Percentiles rank a stretch among this genome's conserved stretches.
phyloP scores from a whole-genome alignment of 805 yeast species.

The Candida palmyrensis region DNA sequence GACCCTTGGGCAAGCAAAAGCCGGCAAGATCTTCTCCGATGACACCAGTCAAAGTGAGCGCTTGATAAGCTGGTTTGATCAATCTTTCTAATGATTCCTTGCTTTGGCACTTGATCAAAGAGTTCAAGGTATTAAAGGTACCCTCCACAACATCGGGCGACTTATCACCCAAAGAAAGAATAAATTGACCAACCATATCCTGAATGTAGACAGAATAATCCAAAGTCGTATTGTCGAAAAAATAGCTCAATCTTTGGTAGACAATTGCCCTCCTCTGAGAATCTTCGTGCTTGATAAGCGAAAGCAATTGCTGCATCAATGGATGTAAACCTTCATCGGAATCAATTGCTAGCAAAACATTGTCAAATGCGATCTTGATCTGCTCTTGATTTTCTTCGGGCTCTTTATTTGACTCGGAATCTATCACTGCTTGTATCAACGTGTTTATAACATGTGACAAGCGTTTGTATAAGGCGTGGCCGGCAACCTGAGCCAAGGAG shows the following conservation, averaged over 20 bases:
- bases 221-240: slow-evolving; percentile 59
- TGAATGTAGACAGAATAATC: slow-evolving; percentile 70
- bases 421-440: slow-evolving; percentile 56
- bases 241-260: slow-evolving; percentile 62
- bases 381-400: slow-evolving; percentile 36
- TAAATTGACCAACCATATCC: slow-evolving; percentile 69
- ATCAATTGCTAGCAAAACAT: slow-evolving; percentile 66
- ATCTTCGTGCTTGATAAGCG: slow-evolving; percentile 75
- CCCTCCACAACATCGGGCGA: slow-evolving; percentile 58
- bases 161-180: slow-evolving; percentile 67
- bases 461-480: slow-evolving; percentile 69
- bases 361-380: slow-evolving; percentile 54
- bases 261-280: slow-evolving; percentile 56
- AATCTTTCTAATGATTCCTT: slow-evolving; percentile 75
- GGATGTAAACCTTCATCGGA: slow-evolving; percentile 81
- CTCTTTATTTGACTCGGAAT: slow-evolving; percentile 22
- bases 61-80: slow-evolving; percentile 74
- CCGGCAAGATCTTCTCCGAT: slow-evolving; percentile 67
- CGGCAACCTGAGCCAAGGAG: slow-evolving; percentile 86
- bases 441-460: slow-evolving; percentile 70
- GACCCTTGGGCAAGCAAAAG: slow-evolving; percentile 74
- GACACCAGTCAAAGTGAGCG: slow-evolving; percentile 61
- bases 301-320: slow-evolving; percentile 71
- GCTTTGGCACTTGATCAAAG: slow-evolving; percentile 63
- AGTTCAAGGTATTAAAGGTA: slow-evolving; percentile 59